A percentile compares a stretch with the other conserved stretches of the same genome.
Conservation (phyloP, 1,284 basidiomycete genomes). For the Trichosporon faecale region DNA sequence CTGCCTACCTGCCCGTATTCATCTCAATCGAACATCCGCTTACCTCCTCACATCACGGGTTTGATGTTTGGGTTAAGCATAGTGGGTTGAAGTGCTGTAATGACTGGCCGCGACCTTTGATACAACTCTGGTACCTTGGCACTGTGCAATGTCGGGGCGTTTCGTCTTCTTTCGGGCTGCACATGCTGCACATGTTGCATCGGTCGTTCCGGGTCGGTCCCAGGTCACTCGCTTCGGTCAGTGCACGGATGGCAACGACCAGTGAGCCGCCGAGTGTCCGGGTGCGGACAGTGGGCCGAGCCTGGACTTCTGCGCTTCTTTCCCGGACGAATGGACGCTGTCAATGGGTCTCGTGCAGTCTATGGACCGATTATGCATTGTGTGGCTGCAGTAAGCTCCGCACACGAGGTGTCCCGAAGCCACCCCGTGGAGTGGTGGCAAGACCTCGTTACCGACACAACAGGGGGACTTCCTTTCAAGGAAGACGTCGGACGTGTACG, state of each 20-base stretch:
- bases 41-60: background rate
- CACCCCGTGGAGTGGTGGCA: background rate
- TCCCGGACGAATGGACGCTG: background rate
- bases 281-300: background rate
- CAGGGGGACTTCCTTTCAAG: background rate
- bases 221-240: background rate
- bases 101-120: background rate
- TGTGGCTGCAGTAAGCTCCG: background rate
- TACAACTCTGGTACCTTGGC: background rate
- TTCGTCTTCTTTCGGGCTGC: background rate
- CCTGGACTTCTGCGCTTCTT: background rate
- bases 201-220: no score
- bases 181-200: background rate
- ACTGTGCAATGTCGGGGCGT: background rate
- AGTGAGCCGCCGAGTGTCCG: background rate
- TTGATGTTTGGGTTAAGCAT: background rate
- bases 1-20: background rate
- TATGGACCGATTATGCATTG: background rate
- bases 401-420: background rate
- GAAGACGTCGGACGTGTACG: background rate
- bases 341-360: background rate
- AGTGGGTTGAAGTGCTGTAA: background rate
- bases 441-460: background rate
- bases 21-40: background rate
- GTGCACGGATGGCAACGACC: background rate